A percentile compares a stretch with the other conserved stretches of the same genome.
Conservation (phyloP, 1,139 yeast species). For the Geotrichum aggregatum region DNA sequence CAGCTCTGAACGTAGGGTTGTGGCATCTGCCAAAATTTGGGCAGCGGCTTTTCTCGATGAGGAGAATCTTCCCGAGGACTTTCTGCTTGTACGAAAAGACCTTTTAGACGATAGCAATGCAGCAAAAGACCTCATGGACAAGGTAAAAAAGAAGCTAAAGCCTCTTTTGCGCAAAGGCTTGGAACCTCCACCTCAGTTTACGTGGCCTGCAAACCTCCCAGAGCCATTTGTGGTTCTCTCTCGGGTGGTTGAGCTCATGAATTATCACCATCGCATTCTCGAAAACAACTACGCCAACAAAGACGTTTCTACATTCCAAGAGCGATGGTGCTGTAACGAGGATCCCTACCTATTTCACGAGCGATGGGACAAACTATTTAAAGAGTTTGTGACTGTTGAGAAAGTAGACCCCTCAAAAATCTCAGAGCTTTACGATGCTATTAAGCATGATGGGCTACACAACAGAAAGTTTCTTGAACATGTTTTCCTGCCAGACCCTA, state of each 20-base stretch:
- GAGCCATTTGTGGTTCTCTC: slow-evolving; percentile 92
- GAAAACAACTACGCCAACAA: slow-evolving; percentile 69
- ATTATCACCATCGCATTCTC: slow-evolving; percentile 81
- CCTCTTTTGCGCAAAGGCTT: slow-evolving; percentile 92
- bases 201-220: slow-evolving; percentile 99
- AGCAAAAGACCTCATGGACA: slow-evolving; percentile 96
- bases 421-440: slow-evolving; percentile 93
- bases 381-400: slow-evolving; percentile 87
- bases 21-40: slow-evolving; percentile 86
- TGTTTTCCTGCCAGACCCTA: slow-evolving; percentile 70
- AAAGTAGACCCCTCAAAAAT: slow-evolving; percentile 97
- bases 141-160: slow-evolving; percentile 92
- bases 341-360: slow-evolving; percentile 86
- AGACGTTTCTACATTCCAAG: slow-evolving; percentile 65
- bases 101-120: slow-evolving; percentile 95
- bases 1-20: slow-evolving; percentile 90
- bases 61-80: slow-evolving; percentile 71
- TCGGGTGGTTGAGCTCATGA: slow-evolving; percentile 93
- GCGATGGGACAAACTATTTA: slow-evolving; percentile 95
- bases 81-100: slow-evolving; percentile 80
- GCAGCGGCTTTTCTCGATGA: slow-evolving; percentile 76
- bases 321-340: slow-evolving; percentile 94
- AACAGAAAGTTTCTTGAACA: slow-evolving; percentile 83
- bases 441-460: slow-evolving; percentile 97
- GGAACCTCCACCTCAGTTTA: slow-evolving; percentile 97